These are phyloP conservation scores for Coemansia sp. DNA, from an alignment of 192 early-diverging fungal species.

Conservation along the genomic window DNA sequence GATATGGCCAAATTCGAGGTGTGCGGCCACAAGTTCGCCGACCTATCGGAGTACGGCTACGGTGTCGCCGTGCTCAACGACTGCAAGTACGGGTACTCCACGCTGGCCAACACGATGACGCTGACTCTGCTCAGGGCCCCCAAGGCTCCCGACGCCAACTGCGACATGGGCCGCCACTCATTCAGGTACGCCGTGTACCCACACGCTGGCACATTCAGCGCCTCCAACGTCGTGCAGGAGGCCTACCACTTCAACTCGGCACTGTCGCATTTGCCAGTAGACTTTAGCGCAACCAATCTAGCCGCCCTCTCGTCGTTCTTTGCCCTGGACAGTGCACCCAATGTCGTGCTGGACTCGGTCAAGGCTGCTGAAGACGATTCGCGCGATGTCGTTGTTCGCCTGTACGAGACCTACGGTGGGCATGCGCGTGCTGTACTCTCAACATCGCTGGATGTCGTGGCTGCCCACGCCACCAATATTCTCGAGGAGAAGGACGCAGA, in stretches of 20 bases:
- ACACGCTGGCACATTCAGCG: conserved; percentile 78
- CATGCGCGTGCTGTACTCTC: conserved; percentile 33
- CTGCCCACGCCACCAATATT: conserved; percentile 33
- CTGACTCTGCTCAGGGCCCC: conserved; percentile 87
- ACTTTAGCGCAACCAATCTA: neutral
- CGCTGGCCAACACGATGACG: conserved; percentile 75
- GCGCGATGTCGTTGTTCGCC: conserved; percentile 71
- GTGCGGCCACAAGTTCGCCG: conserved; percentile 95
- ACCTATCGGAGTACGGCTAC: conserved; percentile 94
- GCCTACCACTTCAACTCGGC: conserved; percentile 93
- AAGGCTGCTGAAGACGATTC: conserved; percentile 82
- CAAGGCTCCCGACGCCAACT: conserved; percentile 66
- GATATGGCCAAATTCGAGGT: conserved; percentile 93
- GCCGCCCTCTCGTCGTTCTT: conserved; percentile 9
- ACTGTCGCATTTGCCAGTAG: conserved; percentile 53
- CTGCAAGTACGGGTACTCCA: conserved; percentile 94
- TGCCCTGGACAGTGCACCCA: conserved; percentile 41
- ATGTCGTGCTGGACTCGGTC: conserved; percentile 88
- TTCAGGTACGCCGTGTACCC: conserved; percentile 93
- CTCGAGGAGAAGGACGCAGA: conserved; percentile 26
- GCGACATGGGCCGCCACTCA: conserved; percentile 68
- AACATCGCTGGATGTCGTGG: conserved; percentile 12
- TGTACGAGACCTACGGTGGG: conserved; percentile 94
- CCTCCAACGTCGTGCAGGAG: conserved; percentile 82
- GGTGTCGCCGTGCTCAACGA: conserved; percentile 95